Conservation (phyloP, 2,329 filamentous ascomycete species). For the Scedosporium aurantiacum region DNA sequence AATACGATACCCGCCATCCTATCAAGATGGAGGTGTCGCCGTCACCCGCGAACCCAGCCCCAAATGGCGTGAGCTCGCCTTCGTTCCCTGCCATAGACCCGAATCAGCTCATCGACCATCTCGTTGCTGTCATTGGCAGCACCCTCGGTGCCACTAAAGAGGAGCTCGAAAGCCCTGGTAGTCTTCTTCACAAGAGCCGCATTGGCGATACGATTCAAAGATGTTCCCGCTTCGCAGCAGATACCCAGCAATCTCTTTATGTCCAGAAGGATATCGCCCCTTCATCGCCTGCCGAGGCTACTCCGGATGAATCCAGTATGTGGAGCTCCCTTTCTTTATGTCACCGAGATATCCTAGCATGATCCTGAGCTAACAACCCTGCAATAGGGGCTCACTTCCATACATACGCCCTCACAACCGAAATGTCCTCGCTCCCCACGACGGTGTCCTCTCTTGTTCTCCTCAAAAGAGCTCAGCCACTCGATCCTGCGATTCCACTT, state of each 20-base stretch:
- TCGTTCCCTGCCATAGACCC: constrained; percentile 53
- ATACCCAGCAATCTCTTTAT: constrained; percentile 80
- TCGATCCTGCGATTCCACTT: constrained; percentile 74
- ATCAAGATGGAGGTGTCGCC: constrained; percentile 38
- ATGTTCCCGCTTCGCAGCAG: constrained; percentile 80
- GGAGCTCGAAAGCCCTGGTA: constrained; percentile 72
- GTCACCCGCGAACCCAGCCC: constrained; percentile 30
- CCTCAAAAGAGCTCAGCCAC: constrained; percentile 77
- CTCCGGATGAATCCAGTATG: constrained; percentile 33
- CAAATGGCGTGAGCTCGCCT: constrained; percentile 34
- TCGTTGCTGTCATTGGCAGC: constrained; percentile 58
- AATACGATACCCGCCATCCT: background rate
- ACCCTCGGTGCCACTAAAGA: constrained; percentile 63
- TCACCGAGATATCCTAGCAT: background rate
- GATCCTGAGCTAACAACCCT: constrained; percentile 15
- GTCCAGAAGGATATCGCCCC: constrained; percentile 70
- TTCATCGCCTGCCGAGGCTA: constrained; percentile 40
- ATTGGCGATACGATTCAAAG: constrained; percentile 73
- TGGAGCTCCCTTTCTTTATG: constrained; percentile 1
- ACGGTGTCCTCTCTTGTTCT: constrained; percentile 80
- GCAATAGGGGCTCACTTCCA: constrained; percentile 41
- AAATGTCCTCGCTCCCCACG: constrained; percentile 69
- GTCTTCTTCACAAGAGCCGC: constrained; percentile 63
- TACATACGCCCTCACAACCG: constrained; percentile 68
- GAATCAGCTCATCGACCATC: constrained; percentile 58